These are phyloP conservation scores for Naganishia cerealis DNA, from an alignment of 1,284 basidiomycete species.

Conservation along the genomic window DNA sequence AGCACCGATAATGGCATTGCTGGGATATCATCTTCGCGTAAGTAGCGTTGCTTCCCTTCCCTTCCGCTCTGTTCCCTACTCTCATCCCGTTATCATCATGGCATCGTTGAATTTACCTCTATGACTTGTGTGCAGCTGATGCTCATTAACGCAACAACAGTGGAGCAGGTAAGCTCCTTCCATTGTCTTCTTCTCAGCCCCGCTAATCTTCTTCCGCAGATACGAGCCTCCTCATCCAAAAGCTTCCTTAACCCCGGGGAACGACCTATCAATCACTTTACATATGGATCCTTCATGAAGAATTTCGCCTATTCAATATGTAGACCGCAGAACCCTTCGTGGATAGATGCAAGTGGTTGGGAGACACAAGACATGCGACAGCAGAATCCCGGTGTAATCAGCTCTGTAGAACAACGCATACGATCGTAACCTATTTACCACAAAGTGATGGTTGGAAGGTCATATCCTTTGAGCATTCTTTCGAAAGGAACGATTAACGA, in stretches of 20 bases:
- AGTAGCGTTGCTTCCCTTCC: constrained; percentile 45
- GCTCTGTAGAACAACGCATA: neutral
- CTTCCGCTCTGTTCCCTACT: neutral
- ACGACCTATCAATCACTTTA: constrained; percentile 51
- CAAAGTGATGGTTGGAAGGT: no score
- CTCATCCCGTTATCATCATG: neutral
- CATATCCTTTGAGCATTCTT: no score
- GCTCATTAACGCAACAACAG: constrained; percentile 77
- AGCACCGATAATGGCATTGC: constrained; percentile 75
- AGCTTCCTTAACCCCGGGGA: constrained; percentile 41
- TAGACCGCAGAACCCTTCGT: constrained; percentile 51
- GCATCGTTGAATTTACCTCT: neutral
- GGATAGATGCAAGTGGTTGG: constrained; percentile 49
- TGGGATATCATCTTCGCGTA: constrained; percentile 80
- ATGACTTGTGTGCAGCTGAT: constrained; percentile 26
- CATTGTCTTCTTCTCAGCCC: neutral
- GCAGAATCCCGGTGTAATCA: constrained; percentile 44
- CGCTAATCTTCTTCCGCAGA: constrained; percentile 37
- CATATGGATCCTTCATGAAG: constrained; percentile 38
- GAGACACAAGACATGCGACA: constrained; percentile 41
- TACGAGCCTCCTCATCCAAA: constrained; percentile 48
- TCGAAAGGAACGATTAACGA: no score
- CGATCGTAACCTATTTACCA: neutral
- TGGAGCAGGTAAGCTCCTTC: constrained; percentile 72
- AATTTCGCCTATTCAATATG: constrained; percentile 51